Conservation (phyloP, 768 basidiomycete species). For the Lactarius quietus region DNA sequence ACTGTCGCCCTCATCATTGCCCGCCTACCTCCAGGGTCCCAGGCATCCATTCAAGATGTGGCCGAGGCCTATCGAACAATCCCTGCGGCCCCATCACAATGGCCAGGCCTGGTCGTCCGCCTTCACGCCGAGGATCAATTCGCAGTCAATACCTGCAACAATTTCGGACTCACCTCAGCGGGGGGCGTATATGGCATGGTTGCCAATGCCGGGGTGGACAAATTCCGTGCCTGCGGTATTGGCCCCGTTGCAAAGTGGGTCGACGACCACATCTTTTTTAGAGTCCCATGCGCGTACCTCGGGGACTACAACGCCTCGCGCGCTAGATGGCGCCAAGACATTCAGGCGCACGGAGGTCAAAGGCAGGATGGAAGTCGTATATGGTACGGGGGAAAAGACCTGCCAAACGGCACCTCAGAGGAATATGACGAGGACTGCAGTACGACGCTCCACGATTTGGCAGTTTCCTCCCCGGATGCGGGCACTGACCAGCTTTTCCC, state of each 20-base stretch:
- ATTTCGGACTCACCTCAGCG: not conserved
- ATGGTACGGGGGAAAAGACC: no score
- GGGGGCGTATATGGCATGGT: not conserved
- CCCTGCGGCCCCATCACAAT: not conserved
- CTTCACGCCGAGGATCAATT: not conserved
- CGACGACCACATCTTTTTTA: constrained; percentile 28
- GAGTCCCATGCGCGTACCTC: constrained; percentile 22
- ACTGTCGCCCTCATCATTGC: not conserved
- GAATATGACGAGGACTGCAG: not conserved
- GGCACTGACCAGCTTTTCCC: not conserved
- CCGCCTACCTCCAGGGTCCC: not conserved
- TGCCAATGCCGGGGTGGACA: constrained; percentile 21
- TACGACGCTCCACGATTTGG: not conserved
- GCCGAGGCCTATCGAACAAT: not conserved
- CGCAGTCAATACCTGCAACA: not conserved
- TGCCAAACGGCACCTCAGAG: no score
- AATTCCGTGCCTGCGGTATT: constrained; percentile 25
- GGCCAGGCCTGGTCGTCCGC: not conserved
- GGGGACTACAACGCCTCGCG: constrained; percentile 29
- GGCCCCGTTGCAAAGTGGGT: constrained; percentile 31
- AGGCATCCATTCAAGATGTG: not conserved
- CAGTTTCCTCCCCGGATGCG: not conserved
- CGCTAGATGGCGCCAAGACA: no score
- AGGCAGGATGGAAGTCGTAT: no score
- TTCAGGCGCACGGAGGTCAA: no score